Percentiles rank a stretch among this genome's conserved stretches.
Conservation (phyloP, 768 basidiomycete genomes). For the Floccularia luteovirens region DNA sequence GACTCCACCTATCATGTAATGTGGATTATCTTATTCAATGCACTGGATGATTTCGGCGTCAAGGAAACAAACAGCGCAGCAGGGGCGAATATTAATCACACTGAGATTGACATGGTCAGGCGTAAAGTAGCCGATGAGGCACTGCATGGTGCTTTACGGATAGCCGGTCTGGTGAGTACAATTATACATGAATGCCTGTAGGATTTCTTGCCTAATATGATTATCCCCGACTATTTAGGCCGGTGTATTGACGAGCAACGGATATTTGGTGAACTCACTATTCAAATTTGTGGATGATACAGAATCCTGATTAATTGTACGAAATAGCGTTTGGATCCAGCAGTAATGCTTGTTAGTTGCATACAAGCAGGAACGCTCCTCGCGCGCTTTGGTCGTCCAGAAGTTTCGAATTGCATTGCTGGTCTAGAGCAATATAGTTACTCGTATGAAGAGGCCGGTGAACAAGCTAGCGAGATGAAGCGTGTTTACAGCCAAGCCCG, state of each 20-base stretch:
- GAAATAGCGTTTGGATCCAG: slow-evolving; percentile 67
- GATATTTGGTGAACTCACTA: slow-evolving; percentile 61
- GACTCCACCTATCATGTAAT: slow-evolving; percentile 89
- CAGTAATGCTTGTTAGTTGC: slow-evolving; percentile 83
- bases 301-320: slow-evolving; percentile 1
- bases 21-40: slow-evolving; percentile 81
- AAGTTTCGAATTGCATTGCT: slow-evolving; percentile 76
- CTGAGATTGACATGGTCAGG: slow-evolving; percentile 55
- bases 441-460: slow-evolving; percentile 81
- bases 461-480: slow-evolving; percentile 67
- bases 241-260: slow-evolving; percentile 78
- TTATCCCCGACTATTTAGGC: slow-evolving; percentile 45
- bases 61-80: slow-evolving; percentile 54
- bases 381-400: slow-evolving; percentile 75
- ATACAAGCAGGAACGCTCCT: slow-evolving; percentile 79
- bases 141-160: slow-evolving; percentile 76
- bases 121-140: slow-evolving; percentile 76
- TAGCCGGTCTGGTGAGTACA: slow-evolving; percentile 72
- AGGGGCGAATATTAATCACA: slow-evolving; percentile 25
- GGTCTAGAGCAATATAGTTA: slow-evolving; percentile 86
- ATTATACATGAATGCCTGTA: slow-evolving; percentile 3
- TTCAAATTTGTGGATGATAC: slow-evolving; percentile 3
- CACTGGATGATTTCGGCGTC: slow-evolving; percentile 80
- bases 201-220: slow-evolving; percentile 4
- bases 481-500: slow-evolving; percentile 35